Base-by-base conservation (phyloP, 1,284 basidiomycete species). In the Moniliophthora roreri region DNA sequence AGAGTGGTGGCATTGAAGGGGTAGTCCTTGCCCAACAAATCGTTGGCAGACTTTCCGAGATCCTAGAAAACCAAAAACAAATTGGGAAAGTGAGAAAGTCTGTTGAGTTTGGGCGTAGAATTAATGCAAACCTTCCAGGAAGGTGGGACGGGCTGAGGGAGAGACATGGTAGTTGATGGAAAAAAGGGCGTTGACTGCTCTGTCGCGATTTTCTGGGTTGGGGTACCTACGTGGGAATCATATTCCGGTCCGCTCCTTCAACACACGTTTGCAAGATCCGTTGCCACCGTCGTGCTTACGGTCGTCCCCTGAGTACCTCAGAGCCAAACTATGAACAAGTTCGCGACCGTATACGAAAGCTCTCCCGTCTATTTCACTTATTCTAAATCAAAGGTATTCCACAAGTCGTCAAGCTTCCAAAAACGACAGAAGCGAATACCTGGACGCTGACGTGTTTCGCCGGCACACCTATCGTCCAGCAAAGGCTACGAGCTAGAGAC, bases 41-140 rank as follows among this genome's bases (percentile, higher is more conserved):
- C 96, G 68, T 88, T 92, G 74, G 95, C 93, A 63, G 94, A 95
- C 86, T 97, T 97, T 76, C 95, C 96, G 68, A 95, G 87, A 76
- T 96, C 93, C 92, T 95, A 57, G 10, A 50, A 47, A 45, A 39
- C 37, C 10, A 32, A 42, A 15, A 13, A 41, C 9, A 38, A 50
- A 32, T 32, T 32, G 11, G 5, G 48, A 20, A 39, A 18, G 16
- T 38, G 34, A 20, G 38, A 34, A n/a, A n/a, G n/a, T n/a, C n/a
- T n/a, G n/a, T n/a, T n/a, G n/a, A n/a, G n/a, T n/a, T n/a, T n/a
- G n/a, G n/a, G n/a, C n/a, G n/a, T n/a, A n/a, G n/a, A 36, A 24
- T 32, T 52, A 8, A 34, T n/a, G 38, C 50, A 6, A 67, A 89
- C 92, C 86, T 93, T 93, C 91, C 92, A 95, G 68, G 90, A 93